Evolutionary conservation across 2,329 filamentous ascomycete genomes (phyloP).

Genomic region (Cryphonectria naterciae): DNA sequence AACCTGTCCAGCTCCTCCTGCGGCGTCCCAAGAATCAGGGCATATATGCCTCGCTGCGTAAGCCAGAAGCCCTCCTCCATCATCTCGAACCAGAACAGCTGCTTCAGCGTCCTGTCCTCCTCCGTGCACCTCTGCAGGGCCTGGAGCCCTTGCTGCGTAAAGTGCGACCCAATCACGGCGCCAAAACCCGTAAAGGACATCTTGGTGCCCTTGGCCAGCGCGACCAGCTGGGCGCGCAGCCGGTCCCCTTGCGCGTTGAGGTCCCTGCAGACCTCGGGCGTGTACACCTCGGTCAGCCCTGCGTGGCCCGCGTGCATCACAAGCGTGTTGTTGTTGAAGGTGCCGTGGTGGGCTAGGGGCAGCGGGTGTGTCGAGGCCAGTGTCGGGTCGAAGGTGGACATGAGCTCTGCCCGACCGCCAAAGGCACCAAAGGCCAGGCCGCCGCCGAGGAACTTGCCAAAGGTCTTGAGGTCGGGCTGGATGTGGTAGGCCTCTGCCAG

Average conservation of each 20-base stretch:
- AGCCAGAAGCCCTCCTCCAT: conserved; percentile 35
- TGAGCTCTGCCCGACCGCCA: conserved; percentile 47
- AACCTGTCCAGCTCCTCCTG: conserved; percentile 32
- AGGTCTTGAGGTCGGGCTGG: conserved; percentile 58
- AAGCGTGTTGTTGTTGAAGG: conserved; percentile 70
- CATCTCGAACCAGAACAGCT: conserved; percentile 35
- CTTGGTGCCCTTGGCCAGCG: conserved; percentile 40
- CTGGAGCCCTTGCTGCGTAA: conserved; percentile 29
- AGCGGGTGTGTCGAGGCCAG: neutral
- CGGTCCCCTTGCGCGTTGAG: conserved; percentile 40
- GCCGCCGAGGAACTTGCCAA: conserved; percentile 64
- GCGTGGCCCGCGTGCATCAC: conserved; percentile 60
- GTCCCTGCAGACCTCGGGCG: conserved; percentile 37
- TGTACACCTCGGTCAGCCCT: conserved; percentile 43
- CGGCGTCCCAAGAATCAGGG: conserved; percentile 33
- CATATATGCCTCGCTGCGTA: conserved; percentile 32
- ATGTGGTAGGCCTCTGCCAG: conserved; percentile 48
- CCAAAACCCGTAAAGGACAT: conserved; percentile 45
- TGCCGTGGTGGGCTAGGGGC: conserved; percentile 59
- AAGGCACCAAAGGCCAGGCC: conserved; percentile 64
- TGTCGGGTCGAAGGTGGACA: conserved; percentile 26
- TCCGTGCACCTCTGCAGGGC: conserved; percentile 22
- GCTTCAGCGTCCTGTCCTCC: conserved; percentile 32
- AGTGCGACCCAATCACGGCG: conserved; percentile 43
- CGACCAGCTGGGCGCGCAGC: conserved; percentile 38